Percentiles rank a stretch among this genome's conserved stretches.
Evolutionary conservation across 768 basidiomycete species (phyloP).

Genomic region (Psilocybe cyanescens): DNA sequence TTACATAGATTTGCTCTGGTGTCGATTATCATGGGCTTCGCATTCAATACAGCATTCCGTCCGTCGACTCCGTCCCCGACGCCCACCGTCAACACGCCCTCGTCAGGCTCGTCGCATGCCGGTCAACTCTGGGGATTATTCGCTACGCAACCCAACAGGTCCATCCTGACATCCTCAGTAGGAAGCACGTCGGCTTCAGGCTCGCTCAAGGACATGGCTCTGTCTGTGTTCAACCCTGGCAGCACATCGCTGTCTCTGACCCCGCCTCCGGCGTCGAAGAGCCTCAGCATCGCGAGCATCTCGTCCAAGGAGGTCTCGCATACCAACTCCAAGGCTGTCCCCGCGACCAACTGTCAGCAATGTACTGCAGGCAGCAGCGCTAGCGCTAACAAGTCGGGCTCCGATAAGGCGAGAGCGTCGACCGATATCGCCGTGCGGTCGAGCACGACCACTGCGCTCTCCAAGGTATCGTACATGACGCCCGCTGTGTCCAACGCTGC

Average conservation of each 20-base stretch:
- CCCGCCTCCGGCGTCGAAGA: slow-evolving; percentile 29
- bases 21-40: slow-evolving; percentile 67
- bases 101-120: slow-evolving; percentile 16
- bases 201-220: slow-evolving; percentile 50
- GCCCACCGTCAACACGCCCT: slow-evolving; percentile 31
- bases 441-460: slow-evolving; percentile 20
- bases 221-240: slow-evolving; percentile 54
- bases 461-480: slow-evolving; percentile 29
- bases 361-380: slow-evolving; percentile 17
- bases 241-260: slow-evolving; percentile 44
- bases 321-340: slow-evolving; percentile 17
- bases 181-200: slow-evolving; percentile 25
- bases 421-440: slow-evolving; percentile 30
- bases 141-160: slow-evolving; percentile 41
- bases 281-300: slow-evolving; percentile 20
- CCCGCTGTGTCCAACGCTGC: slow-evolving; percentile 30
- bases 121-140: slow-evolving; percentile 44
- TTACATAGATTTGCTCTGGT: slow-evolving; percentile 64
- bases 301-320: slow-evolving; percentile 17
- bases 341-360: slow-evolving; percentile 17
- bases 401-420: slow-evolving; percentile 22
- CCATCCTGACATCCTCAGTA: slow-evolving; percentile 31
- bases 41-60: slow-evolving; percentile 55
- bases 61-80: slow-evolving; percentile 37
- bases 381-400: slow-evolving; percentile 9